Base-by-base conservation (phyloP, 192 early-diverging fungal species). In the Backusella parvicylindrica region DNA sequence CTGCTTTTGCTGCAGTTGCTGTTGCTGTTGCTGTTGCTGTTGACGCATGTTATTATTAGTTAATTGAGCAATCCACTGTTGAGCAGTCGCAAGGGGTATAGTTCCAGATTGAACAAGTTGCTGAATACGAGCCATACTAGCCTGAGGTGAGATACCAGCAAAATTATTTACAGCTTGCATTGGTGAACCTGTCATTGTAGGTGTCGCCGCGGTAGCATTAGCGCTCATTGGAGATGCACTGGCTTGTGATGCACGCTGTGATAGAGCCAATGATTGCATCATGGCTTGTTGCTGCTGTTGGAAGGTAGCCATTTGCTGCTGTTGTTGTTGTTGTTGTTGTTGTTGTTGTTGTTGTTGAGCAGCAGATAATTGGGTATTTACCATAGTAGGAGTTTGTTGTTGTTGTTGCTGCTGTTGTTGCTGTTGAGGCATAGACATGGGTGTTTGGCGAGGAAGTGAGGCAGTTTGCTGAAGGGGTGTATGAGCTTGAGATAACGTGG, bases 41-140 rank as follows among this genome's bases (percentile, higher is more conserved):
- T 21, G 23, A 2, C 60, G 68, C 3, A 35, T 38, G 6, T 70
- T 47, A 31, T 64, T 18, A 67, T 36, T 69, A n/a, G 71, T 53
- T 50, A 81, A 32, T n/a, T 81, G 79, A 23, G 35, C 71, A 15
- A 81, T 32, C 31, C 73, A 63, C 37, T 73, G 67, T 53, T 81
- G 79, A 36, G 79, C 79, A 21, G 75, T 74, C 11, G 75, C 67
- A 15, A 73, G 21, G 15, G 79, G 67, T 30, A 81, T 71, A 43
- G 68, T 38, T 23, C 79, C 79, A 18, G 65, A n/a, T 28, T 33
- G 40, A 15, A 77, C 67, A n/a, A 81, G 33, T 30, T 73, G 68
- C 47, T 81, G 79, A 33, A 81, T 78, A 60, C 71, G 71, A 13
- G 67, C 71, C 30, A 63, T 64, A 18, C 38, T 53, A 30, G 35